Percentiles rank a stretch among this genome's conserved stretches.
phyloP scores from a whole-genome alignment of 331 rosid species.

The Erythrophleum ivorense region DNA sequence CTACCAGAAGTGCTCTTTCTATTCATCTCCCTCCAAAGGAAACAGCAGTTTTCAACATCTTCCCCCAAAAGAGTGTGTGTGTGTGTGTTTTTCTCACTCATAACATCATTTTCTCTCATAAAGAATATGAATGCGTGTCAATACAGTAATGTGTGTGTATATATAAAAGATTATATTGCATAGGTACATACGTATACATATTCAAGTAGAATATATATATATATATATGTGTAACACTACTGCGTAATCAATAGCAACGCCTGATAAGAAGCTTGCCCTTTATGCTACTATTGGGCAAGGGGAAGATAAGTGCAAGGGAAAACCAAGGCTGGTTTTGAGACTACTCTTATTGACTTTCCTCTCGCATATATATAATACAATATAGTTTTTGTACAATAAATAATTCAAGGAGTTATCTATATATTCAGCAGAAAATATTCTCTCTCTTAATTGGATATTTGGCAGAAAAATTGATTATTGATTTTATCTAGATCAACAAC shows the following conservation, averaged over 20 bases:
- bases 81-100: background rate
- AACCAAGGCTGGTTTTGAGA: background rate
- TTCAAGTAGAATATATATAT: background rate
- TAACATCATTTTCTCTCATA: background rate
- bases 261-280: background rate
- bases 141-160: background rate
- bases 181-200: background rate
- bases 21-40: too few relatives aligned
- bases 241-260: background rate
- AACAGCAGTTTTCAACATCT: background rate
- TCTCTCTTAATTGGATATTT: background rate
- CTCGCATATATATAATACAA: too few relatives aligned
- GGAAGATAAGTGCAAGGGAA: background rate
- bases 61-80: background rate
- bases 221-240: background rate
- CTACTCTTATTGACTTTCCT: background rate
- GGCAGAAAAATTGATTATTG: background rate
- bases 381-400: too few relatives aligned
- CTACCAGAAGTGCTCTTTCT: too few relatives aligned
- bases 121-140: background rate
- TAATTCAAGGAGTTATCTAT: background rate
- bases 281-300: too few relatives aligned
- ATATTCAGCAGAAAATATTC: background rate
- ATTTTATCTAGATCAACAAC: background rate
- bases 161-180: background rate